A percentile compares a stretch with the other conserved stretches of the same genome.
Evolutionary conservation across 1,284 basidiomycete species (phyloP).

Genomic region (Paramarasmius palmivorus): DNA sequence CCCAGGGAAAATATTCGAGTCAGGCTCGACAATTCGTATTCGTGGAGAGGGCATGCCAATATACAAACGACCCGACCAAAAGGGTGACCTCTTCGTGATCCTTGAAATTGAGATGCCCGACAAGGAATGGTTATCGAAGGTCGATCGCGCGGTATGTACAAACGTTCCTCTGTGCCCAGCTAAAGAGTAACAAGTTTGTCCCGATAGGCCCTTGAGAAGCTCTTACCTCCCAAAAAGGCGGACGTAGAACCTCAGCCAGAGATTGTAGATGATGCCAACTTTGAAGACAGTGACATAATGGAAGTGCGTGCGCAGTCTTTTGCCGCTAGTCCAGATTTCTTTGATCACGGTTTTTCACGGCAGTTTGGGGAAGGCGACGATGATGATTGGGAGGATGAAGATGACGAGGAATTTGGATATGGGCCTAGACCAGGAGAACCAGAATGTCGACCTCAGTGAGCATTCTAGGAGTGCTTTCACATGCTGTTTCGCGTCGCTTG

Average conservation of each 20-base stretch:
- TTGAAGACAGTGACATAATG: constrained; percentile 74
- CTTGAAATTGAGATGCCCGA: constrained; percentile 87
- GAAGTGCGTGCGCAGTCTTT: constrained; percentile 79
- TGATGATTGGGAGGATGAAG: constrained; percentile 66
- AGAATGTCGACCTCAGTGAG: constrained; percentile 34
- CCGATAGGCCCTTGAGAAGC: constrained; percentile 54
- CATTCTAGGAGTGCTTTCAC: too few relatives aligned
- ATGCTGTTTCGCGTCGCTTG: too few relatives aligned
- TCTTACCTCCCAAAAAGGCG: constrained; percentile 76
- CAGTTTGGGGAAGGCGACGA: constrained; percentile 76
- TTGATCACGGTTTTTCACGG: constrained; percentile 67
- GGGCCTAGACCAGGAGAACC: constrained; percentile 36
- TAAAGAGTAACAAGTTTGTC: not conserved
- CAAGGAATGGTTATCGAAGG: constrained; percentile 62
- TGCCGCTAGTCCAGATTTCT: constrained; percentile 65
- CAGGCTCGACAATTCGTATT: constrained; percentile 72
- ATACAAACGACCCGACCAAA: constrained; percentile 62
- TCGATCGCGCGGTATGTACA: constrained; percentile 54
- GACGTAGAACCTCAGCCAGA: constrained; percentile 72
- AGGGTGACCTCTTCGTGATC: constrained; percentile 82
- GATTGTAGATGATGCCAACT: constrained; percentile 70
- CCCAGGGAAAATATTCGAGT: constrained; percentile 74
- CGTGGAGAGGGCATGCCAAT: constrained; percentile 87
- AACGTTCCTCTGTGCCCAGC: not conserved
- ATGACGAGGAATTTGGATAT: constrained; percentile 43